phyloP scores from a whole-genome alignment of 768 basidiomycete genomes.

The Xanthoconium stramineum region DNA sequence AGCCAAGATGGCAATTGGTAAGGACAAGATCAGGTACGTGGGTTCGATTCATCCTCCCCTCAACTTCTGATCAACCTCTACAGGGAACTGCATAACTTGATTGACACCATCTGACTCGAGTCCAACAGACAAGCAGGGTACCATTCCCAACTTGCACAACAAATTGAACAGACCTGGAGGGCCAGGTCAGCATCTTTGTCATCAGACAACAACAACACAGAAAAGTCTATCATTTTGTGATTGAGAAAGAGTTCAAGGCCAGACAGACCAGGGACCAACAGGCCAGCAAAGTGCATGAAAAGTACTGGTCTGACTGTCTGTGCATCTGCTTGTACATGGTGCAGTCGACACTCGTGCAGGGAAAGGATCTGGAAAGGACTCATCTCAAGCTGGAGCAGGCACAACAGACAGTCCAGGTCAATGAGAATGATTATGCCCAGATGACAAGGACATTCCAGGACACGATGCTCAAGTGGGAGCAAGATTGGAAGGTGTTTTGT shows the following conservation, averaged over 20 bases:
- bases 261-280: slow-evolving; percentile 86
- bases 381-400: slow-evolving; percentile 83
- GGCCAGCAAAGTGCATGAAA: slow-evolving; percentile 85
- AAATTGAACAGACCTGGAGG: slow-evolving; percentile 76
- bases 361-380: slow-evolving; percentile 89
- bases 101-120: slow-evolving; percentile 79
- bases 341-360: slow-evolving; percentile 86
- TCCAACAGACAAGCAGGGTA: slow-evolving; percentile 77
- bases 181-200: slow-evolving; percentile 55
- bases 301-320: slow-evolving; percentile 90
- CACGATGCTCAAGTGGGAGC: slow-evolving; percentile 84
- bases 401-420: slow-evolving; percentile 82
- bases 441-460: slow-evolving; percentile 78
- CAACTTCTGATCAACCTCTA: slow-evolving; percentile 5
- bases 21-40: slow-evolving; percentile 91
- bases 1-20: slow-evolving; percentile 70
- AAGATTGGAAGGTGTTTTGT: slow-evolving; percentile 91
- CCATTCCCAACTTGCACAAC: slow-evolving; percentile 71
- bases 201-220: slow-evolving; percentile 67
- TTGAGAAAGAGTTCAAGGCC: slow-evolving; percentile 89
- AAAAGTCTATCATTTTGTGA: slow-evolving; percentile 64
- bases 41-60: not conserved
- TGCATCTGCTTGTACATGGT: slow-evolving; percentile 93
- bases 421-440: slow-evolving; percentile 91
- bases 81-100: slow-evolving; percentile 77